These are phyloP conservation scores for Theobroma grandiflorum DNA, from an alignment of 441 rosid species.

Conservation along the genomic window DNA sequence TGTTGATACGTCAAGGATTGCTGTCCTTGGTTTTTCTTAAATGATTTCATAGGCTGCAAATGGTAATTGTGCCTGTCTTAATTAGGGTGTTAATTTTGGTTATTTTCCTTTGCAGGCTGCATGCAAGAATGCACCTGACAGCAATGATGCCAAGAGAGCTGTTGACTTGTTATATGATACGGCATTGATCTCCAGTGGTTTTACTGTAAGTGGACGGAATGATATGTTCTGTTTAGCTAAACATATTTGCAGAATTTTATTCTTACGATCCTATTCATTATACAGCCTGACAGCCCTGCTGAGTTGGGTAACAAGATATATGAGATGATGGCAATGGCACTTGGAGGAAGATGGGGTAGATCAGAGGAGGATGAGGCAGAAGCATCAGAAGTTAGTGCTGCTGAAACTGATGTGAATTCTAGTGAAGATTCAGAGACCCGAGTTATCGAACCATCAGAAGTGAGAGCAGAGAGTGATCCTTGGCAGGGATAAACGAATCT, in stretches of 20 bases:
- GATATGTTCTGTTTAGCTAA: background rate
- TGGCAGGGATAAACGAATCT: conserved; percentile 65
- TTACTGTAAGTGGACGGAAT: conserved; percentile 61
- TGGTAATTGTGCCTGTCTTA: background rate
- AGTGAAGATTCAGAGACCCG: conserved; percentile 50
- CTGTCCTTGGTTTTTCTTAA: background rate
- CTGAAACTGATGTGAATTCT: conserved; percentile 32
- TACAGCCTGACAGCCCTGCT: conserved; percentile 97
- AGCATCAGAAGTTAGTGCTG: conserved; percentile 35
- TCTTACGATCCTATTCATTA: conserved; percentile 9
- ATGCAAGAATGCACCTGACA: conserved; percentile 86
- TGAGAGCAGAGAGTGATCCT: conserved; percentile 85
- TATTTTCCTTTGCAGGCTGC: conserved; percentile 72
- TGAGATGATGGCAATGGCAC: conserved; percentile 98
- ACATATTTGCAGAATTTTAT: background rate
- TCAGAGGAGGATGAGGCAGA: conserved; percentile 53
- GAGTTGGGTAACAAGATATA: conserved; percentile 94
- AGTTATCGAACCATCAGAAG: conserved; percentile 94
- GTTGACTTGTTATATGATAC: conserved; percentile 94
- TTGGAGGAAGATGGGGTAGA: conserved; percentile 98
- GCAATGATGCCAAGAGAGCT: conserved; percentile 86
- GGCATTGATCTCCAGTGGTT: conserved; percentile 95
- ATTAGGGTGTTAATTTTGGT: conserved; percentile 6
- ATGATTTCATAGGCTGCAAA: background rate
- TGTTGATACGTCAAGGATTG: conserved; percentile 1